Conservation (phyloP, 2,329 filamentous ascomycete species). For the Botrytis tulipae region DNA sequence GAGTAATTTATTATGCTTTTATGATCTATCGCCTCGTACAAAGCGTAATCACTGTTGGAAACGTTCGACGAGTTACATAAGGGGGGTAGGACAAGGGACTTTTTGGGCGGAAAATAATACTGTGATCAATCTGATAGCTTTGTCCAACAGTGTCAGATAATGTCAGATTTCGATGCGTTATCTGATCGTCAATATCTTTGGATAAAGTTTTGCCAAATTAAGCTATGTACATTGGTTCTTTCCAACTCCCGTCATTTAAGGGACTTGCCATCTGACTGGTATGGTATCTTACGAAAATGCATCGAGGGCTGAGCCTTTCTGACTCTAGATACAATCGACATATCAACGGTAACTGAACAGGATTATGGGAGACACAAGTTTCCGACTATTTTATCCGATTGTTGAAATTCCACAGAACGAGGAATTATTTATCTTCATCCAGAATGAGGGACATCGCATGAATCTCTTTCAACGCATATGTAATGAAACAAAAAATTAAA, state of each 20-base stretch:
- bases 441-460: neutral
- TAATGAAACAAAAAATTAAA: neutral
- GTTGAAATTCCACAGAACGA: neutral
- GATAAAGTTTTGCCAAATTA: neutral
- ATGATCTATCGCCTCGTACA: slow-evolving; percentile 12
- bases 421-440: neutral
- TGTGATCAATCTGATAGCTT: neutral
- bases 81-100: slow-evolving; percentile 3
- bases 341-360: neutral
- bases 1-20: slow-evolving; percentile 6
- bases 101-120: neutral
- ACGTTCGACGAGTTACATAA: slow-evolving; percentile 9
- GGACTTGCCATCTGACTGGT: slow-evolving; percentile 1
- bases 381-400: neutral
- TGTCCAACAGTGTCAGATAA: neutral
- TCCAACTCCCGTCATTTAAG: neutral
- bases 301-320: slow-evolving; percentile 6
- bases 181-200: neutral
- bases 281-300: neutral
- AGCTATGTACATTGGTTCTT: neutral
- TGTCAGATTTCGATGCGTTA: slow-evolving; percentile 1
- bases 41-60: neutral
- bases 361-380: neutral
- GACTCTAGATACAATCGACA: neutral
- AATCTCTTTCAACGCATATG: neutral